Evolutionary conservation across 495 filamentous ascomycete genomes (phyloP).

Genomic region (Xylaria scruposa): DNA sequence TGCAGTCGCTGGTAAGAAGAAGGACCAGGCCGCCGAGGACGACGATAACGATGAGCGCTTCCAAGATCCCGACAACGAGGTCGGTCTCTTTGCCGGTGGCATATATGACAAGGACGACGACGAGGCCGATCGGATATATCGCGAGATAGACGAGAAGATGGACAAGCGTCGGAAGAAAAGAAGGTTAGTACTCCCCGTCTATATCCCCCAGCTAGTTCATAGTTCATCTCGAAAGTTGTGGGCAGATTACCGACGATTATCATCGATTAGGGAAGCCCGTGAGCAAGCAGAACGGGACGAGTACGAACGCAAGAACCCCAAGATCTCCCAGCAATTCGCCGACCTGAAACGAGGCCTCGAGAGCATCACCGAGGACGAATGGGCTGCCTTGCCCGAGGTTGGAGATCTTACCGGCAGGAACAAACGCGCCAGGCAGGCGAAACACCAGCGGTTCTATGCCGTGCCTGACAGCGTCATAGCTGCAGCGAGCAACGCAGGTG

Average conservation of each 20-base stretch:
- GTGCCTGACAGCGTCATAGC: constrained; percentile 97
- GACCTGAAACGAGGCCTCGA: constrained; percentile 91
- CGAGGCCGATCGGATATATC: constrained; percentile 94
- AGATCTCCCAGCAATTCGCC: constrained; percentile 98
- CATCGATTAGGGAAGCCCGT: constrained; percentile 87
- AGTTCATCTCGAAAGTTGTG: constrained; percentile 77
- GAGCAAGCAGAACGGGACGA: constrained; percentile 90
- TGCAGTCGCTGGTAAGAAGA: constrained; percentile 79
- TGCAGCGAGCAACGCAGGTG: constrained; percentile 75
- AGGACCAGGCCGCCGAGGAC: constrained; percentile 53
- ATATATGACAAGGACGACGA: constrained; percentile 96
- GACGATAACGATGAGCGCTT: constrained; percentile 84
- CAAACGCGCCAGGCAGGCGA: constrained; percentile 79
- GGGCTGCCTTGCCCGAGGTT: constrained; percentile 93
- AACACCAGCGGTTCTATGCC: constrained; percentile 88
- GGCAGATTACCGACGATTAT: constrained; percentile 82
- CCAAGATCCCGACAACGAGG: constrained; percentile 96
- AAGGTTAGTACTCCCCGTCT: constrained; percentile 73
- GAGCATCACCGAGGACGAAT: constrained; percentile 91
- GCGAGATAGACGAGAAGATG: constrained; percentile 96
- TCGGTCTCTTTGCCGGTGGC: constrained; percentile 91
- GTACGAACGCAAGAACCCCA: constrained; percentile 95
- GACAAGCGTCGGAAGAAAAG: constrained; percentile 81
- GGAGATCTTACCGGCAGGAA: constrained; percentile 96
- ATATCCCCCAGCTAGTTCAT: constrained; percentile 50